Evolutionary conservation across 768 basidiomycete species (phyloP).

Genomic region (Psilocybe tampanensis): DNA sequence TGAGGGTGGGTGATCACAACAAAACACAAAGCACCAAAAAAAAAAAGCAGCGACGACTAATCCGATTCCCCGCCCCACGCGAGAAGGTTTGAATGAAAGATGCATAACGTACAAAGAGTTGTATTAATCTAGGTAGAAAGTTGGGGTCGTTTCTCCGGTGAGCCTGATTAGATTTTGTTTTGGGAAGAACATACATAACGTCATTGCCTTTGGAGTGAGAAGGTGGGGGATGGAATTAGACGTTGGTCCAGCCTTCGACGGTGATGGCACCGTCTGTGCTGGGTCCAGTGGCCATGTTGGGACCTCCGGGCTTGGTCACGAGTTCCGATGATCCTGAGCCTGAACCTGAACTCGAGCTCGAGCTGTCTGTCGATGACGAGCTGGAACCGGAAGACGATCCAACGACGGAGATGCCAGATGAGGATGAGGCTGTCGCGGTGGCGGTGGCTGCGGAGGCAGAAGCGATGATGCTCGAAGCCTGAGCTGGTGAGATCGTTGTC

Average conservation of each 20-base stretch:
- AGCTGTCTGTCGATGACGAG: conserved; percentile 1
- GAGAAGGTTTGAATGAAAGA: background rate
- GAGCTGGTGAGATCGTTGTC: conserved; percentile 33
- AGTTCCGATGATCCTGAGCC: background rate
- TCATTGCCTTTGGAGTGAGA: background rate
- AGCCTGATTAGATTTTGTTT: conserved; percentile 3
- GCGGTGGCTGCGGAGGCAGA: conserved; percentile 20
- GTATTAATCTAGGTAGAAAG: conserved; percentile 11
- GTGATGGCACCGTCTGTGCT: conserved; percentile 42
- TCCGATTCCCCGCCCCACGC: background rate
- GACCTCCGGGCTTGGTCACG: conserved; percentile 27
- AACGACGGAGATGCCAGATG: conserved; percentile 19
- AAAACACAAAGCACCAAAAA: background rate
- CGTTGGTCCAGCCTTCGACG: conserved; percentile 48
- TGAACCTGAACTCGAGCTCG: too few species aligned
- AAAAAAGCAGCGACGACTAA: background rate
- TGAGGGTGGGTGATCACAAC: background rate
- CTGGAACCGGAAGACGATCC: conserved; percentile 20
- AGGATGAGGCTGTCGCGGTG: background rate
- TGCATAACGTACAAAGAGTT: conserved; percentile 11
- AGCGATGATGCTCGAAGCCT: conserved; percentile 39
- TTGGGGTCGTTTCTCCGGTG: background rate
- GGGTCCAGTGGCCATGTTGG: conserved; percentile 44
- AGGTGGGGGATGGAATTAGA: conserved; percentile 1
- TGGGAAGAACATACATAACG: background rate